phyloP scores from a whole-genome alignment of 176 grass and related monocot species.

The Chloris gayana region DNA sequence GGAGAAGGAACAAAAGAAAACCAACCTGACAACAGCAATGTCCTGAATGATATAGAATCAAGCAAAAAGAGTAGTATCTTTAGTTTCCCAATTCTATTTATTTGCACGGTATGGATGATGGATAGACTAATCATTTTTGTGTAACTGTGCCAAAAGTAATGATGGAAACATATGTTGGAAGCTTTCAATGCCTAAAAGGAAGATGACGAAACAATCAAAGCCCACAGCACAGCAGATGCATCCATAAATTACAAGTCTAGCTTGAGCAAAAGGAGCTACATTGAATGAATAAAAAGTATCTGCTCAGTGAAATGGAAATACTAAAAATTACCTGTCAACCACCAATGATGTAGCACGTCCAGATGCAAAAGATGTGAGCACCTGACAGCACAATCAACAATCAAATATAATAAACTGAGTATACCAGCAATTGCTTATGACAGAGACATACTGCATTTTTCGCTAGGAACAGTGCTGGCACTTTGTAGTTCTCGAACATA shows the following conservation, averaged over 20 bases:
- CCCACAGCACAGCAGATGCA: neutral
- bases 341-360: constrained; percentile 96
- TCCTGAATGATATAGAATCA: no score
- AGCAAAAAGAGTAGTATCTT: neutral
- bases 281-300: no score
- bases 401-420: constrained; percentile 43
- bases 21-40: neutral
- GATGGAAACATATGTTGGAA: constrained; percentile 15
- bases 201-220: constrained; percentile 14
- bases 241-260: constrained; percentile 21
- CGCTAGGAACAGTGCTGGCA: constrained; percentile 89
- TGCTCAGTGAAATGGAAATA: constrained; percentile 1
- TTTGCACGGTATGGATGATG: neutral
- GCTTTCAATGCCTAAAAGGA: neutral
- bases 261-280: constrained; percentile 10
- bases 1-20: neutral
- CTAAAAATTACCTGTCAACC: constrained; percentile 83
- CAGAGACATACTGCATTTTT: constrained; percentile 93
- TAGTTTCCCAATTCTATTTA: constrained; percentile 3
- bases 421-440: constrained; percentile 30
- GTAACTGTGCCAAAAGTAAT: constrained; percentile 4
- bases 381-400: constrained; percentile 55
- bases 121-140: neutral
- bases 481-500: constrained; percentile 99
- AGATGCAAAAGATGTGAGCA: constrained; percentile 99